phyloP scores from a whole-genome alignment of 2,329 filamentous ascomycete genomes.

The Colletotrichum ledebouriae region DNA sequence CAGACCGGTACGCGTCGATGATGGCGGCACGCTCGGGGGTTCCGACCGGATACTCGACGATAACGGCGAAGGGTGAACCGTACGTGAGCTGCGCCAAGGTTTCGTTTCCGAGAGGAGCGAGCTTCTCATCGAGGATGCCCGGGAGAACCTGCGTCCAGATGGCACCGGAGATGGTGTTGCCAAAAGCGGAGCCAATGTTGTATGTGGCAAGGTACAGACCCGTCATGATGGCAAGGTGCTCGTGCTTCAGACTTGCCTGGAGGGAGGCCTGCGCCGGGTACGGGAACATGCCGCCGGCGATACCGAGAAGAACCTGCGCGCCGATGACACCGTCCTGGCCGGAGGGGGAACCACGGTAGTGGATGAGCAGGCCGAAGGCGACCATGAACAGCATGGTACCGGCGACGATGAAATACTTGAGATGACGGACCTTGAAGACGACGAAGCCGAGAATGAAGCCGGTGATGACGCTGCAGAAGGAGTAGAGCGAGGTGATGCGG shows the following conservation, averaged over 20 bases:
- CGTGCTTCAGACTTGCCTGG: conserved; percentile 58
- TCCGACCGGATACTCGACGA: conserved; percentile 55
- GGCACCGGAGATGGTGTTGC: conserved; percentile 71
- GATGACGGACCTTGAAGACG: conserved; percentile 68
- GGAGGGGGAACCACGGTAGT: conserved; percentile 68
- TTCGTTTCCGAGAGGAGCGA: conserved; percentile 51
- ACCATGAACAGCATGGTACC: conserved; percentile 73
- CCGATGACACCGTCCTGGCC: conserved; percentile 71
- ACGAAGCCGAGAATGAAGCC: conserved; percentile 69
- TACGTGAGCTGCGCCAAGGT: conserved; percentile 55
- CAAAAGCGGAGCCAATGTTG: conserved; percentile 72
- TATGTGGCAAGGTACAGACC: conserved; percentile 74
- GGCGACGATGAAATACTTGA: conserved; percentile 74
- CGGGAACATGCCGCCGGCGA: conserved; percentile 74
- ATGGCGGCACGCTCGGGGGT: conserved; percentile 59
- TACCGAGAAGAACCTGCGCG: conserved; percentile 72
- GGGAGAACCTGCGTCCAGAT: conserved; percentile 73
- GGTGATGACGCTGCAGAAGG: conserved; percentile 67
- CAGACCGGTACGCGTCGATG: conserved; percentile 60
- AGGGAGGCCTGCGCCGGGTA: conserved; percentile 62
- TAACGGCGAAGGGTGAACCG: conserved; percentile 51
- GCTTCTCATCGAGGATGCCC: conserved; percentile 52
- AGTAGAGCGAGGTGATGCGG: conserved; percentile 71
- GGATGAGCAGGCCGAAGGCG: conserved; percentile 75
- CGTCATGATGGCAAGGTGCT: conserved; percentile 73